Evolutionary conservation across 441 rosid species (phyloP).

Genomic region (Syzygium malaccense): DNA sequence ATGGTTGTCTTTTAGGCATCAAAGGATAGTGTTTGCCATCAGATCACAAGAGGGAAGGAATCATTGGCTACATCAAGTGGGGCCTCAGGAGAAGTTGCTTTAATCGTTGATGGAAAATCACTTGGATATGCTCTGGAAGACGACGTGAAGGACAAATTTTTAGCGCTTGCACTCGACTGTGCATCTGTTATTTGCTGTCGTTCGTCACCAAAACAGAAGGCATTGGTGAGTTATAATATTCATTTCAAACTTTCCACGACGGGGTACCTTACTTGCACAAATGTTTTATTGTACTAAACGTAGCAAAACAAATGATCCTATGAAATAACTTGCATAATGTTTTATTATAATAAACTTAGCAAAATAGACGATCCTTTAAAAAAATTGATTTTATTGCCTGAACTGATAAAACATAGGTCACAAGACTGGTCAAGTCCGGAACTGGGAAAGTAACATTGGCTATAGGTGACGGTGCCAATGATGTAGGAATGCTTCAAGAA

Average conservation of each 20-base stretch:
- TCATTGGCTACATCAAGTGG: background rate
- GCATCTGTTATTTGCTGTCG: constrained; percentile 10
- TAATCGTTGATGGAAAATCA: constrained; percentile 3
- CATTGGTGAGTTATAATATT: constrained; percentile 5
- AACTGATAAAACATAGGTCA: constrained; percentile 1
- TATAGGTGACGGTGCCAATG: constrained; percentile 8
- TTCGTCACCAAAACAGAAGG: constrained; percentile 13
- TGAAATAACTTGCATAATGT: background rate
- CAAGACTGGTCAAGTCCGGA: constrained; percentile 2
- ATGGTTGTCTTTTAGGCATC: background rate
- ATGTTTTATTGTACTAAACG: background rate
- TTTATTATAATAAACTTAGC: background rate
- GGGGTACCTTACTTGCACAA: background rate
- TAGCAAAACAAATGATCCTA: background rate
- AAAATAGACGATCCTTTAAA: background rate
- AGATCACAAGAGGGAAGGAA: accelerated
- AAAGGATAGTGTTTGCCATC: background rate
- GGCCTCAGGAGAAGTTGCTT: background rate
- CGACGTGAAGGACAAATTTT: background rate
- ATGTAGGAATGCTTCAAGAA: constrained; percentile 14
- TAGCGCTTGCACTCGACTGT: background rate
- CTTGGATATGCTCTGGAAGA: background rate
- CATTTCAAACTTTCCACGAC: background rate
- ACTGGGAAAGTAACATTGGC: constrained; percentile 5
- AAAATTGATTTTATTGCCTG: background rate